phyloP scores from a whole-genome alignment of 176 grass and related monocot species.

The Carex kokanica region DNA sequence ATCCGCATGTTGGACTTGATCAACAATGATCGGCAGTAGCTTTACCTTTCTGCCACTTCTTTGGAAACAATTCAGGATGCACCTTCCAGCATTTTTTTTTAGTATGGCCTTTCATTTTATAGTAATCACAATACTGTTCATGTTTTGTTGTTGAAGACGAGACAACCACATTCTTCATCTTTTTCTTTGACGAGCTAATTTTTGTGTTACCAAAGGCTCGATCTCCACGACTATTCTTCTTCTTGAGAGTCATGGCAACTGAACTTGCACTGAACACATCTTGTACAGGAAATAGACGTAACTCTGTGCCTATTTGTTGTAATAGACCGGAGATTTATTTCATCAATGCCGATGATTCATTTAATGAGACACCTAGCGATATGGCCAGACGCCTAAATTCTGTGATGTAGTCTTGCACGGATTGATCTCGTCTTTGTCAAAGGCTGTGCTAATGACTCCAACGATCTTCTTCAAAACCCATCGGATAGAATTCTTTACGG shows the following conservation, averaged over 20 bases:
- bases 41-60: conserved; percentile 17
- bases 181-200: neutral
- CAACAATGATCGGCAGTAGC: neutral
- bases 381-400: neutral
- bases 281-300: neutral
- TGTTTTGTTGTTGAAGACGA: conserved; percentile 5
- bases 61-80: conserved; percentile 4
- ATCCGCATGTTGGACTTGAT: conserved; percentile 7
- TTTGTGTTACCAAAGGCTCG: neutral
- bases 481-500: neutral
- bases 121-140: neutral
- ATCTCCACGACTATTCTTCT: neutral
- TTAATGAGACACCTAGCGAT: neutral
- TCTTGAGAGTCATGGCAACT: neutral
- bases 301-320: neutral
- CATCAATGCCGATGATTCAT: neutral
- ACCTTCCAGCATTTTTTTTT: neutral
- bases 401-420: neutral
- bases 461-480: neutral
- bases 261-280: neutral
- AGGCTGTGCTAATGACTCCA: neutral
- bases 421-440: neutral
- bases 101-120: neutral
- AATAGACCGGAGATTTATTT: neutral
- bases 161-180: neutral